phyloP scores from a whole-genome alignment of 2,329 filamentous ascomycete genomes.

The Aspergillus tubingensis region DNA sequence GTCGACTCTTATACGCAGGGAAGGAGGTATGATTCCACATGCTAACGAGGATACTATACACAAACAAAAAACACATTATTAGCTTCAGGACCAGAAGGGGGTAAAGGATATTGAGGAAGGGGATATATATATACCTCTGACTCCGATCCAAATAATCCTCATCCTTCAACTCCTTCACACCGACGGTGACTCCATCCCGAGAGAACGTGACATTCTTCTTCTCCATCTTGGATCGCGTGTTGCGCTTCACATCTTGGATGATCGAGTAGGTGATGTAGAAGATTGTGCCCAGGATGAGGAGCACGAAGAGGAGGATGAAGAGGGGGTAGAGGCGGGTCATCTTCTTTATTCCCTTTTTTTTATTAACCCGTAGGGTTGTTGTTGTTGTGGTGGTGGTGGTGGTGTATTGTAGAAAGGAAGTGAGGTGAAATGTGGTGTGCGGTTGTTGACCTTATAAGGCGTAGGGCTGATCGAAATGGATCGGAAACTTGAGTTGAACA shows the following conservation, averaged over 20 bases:
- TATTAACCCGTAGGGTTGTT: not conserved
- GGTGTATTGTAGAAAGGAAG: not conserved
- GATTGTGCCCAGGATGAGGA: slow-evolving; percentile 54
- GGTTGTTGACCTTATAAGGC: no score
- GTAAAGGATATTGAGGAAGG: not conserved
- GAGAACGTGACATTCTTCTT: slow-evolving; percentile 63
- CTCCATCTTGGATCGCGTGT: slow-evolving; percentile 62
- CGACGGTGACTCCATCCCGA: slow-evolving; percentile 63
- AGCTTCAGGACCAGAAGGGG: not conserved
- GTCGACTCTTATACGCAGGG: slow-evolving; percentile 48
- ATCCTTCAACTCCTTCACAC: slow-evolving; percentile 58
- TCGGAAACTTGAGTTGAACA: no score
- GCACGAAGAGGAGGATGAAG: slow-evolving; percentile 56
- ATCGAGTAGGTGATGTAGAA: slow-evolving; percentile 61
- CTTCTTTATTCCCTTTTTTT: slow-evolving; percentile 16
- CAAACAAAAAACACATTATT: no score
- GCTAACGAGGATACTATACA: slow-evolving; percentile 49
- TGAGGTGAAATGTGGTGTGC: no score
- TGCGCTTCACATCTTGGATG: slow-evolving; percentile 59
- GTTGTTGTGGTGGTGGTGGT: not conserved
- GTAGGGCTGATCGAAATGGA: no score
- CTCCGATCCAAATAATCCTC: slow-evolving; percentile 63
- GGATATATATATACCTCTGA: slow-evolving; percentile 49
- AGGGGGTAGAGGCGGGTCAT: slow-evolving; percentile 54
- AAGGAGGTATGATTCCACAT: slow-evolving; percentile 52